These are phyloP conservation scores for Osmanthus fragrans DNA, from an alignment of 257 asterid species.

Conservation along the genomic window DNA sequence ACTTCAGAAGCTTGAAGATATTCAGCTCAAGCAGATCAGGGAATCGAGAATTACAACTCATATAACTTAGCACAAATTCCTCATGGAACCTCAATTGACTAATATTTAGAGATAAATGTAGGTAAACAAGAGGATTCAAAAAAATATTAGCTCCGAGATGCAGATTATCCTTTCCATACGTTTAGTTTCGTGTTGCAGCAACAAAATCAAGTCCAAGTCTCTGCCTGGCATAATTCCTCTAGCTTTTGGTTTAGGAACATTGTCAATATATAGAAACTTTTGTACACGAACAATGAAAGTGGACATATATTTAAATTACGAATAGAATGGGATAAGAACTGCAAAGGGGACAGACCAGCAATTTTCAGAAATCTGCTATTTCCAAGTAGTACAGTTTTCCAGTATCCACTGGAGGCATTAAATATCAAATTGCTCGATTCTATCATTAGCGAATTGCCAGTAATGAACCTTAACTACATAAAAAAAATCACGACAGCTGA, in stretches of 20 bases:
- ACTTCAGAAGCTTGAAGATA: background rate
- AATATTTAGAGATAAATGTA: background rate
- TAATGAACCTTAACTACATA: background rate
- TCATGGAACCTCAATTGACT: background rate
- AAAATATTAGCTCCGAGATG: background rate
- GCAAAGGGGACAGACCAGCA: background rate
- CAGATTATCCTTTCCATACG: background rate
- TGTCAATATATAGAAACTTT: background rate
- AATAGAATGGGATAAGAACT: background rate
- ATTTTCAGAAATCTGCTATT: background rate
- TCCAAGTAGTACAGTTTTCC: background rate
- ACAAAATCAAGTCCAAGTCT: background rate
- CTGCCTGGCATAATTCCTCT: background rate
- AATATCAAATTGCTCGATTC: too few species aligned
- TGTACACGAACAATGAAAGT: background rate
- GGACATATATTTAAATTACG: background rate
- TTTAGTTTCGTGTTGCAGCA: background rate
- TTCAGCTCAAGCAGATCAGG: background rate
- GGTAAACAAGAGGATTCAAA: background rate
- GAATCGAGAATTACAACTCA: slow-evolving; percentile 1
- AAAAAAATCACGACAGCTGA: background rate
- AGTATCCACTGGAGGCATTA: background rate
- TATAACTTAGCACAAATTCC: background rate
- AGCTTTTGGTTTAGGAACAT: background rate
- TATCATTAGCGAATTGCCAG: too few species aligned